phyloP scores from a whole-genome alignment of 2,329 filamentous ascomycete species.

The Fusarium chaquense region DNA sequence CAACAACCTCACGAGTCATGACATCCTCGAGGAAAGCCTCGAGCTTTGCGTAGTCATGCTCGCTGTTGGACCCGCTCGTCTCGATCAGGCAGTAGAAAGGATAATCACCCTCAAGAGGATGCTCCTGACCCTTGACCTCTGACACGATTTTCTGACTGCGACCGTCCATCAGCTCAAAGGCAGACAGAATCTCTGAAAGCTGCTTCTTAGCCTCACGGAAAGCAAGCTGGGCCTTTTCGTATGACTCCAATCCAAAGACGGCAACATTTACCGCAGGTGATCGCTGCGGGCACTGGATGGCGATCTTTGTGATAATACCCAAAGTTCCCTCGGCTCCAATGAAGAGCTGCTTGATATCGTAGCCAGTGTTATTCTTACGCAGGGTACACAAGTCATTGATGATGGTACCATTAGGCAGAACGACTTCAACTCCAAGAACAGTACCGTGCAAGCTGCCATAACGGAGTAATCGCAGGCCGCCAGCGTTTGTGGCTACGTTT shows the following conservation, averaged over 20 bases:
- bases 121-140: slow-evolving; percentile 78
- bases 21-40: slow-evolving; percentile 91
- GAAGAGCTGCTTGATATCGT: slow-evolving; percentile 96
- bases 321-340: slow-evolving; percentile 96
- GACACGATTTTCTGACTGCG: slow-evolving; percentile 83
- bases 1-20: slow-evolving; percentile 87
- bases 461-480: slow-evolving; percentile 86
- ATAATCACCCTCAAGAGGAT: slow-evolving; percentile 84
- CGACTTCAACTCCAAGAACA: slow-evolving; percentile 91
- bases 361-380: slow-evolving; percentile 98
- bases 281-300: slow-evolving; percentile 88
- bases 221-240: slow-evolving; percentile 86
- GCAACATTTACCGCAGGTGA: slow-evolving; percentile 93
- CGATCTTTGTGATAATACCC: slow-evolving; percentile 91
- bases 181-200: slow-evolving; percentile 93
- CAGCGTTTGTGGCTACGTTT: slow-evolving; percentile 95
- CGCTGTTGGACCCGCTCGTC: slow-evolving; percentile 92
- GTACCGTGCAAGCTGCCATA: slow-evolving; percentile 96
- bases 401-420: slow-evolving; percentile 92
- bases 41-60: slow-evolving; percentile 94
- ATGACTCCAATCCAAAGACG: slow-evolving; percentile 91
- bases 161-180: slow-evolving; percentile 97
- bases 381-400: slow-evolving; percentile 88
- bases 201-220: slow-evolving; percentile 91
- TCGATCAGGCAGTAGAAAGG: slow-evolving; percentile 98